Evolutionary conservation across 2,329 filamentous ascomycete species (phyloP).

Genomic region (Aspergillus thermomutatus): DNA sequence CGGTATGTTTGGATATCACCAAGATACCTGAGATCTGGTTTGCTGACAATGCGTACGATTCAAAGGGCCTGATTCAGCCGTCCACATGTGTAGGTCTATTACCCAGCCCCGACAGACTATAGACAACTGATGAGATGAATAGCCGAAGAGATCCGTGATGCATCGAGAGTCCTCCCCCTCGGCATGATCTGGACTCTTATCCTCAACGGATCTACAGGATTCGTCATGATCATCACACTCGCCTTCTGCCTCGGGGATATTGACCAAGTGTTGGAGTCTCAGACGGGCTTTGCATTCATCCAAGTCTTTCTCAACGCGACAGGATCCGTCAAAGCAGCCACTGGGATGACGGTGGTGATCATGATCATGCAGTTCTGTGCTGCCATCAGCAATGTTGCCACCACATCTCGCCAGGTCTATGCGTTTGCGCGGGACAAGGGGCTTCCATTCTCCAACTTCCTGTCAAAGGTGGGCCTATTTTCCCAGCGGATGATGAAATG

Average conservation of each 20-base stretch:
- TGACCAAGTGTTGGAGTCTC: slow-evolving; percentile 35
- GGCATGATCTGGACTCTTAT: slow-evolving; percentile 48
- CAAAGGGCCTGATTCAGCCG: slow-evolving; percentile 32
- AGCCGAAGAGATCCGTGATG: slow-evolving; percentile 51
- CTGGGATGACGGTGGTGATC: not conserved
- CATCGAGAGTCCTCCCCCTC: slow-evolving; percentile 46
- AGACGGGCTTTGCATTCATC: slow-evolving; percentile 49
- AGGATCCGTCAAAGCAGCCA: slow-evolving; percentile 1
- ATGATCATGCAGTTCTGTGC: not conserved
- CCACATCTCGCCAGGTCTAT: slow-evolving; percentile 33
- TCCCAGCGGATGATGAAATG: not conserved
- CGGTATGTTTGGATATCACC: slow-evolving; percentile 6
- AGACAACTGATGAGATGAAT: slow-evolving; percentile 8
- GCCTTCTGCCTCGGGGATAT: slow-evolving; percentile 45
- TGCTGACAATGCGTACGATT: not conserved
- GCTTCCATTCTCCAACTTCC: slow-evolving; percentile 27
- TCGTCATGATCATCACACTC: slow-evolving; percentile 44
- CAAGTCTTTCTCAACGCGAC: slow-evolving; percentile 29
- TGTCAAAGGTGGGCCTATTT: not conserved
- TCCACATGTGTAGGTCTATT: slow-evolving; percentile 30
- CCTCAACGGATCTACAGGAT: slow-evolving; percentile 48
- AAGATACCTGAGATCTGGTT: not conserved
- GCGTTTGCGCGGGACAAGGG: slow-evolving; percentile 45
- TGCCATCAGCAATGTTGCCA: slow-evolving; percentile 32
- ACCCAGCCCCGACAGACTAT: slow-evolving; percentile 8